Evolutionary conservation across 345 rosid species (phyloP).

Genomic region (Anastatica hierochuntica): DNA sequence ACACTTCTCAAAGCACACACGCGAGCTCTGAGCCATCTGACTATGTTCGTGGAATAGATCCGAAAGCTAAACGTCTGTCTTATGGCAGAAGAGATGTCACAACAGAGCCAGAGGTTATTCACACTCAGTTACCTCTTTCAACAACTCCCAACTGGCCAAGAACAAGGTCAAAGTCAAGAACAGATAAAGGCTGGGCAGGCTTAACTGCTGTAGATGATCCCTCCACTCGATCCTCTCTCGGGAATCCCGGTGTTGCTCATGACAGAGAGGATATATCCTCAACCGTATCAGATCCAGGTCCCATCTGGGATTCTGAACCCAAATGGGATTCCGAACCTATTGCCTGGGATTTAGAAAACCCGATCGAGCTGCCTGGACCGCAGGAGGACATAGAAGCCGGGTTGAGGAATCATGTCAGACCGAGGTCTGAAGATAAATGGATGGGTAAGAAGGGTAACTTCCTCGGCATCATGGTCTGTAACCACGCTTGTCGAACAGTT

Average conservation of each 20-base stretch:
- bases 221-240: slow-evolving; percentile 65
- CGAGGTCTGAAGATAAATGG: slow-evolving; percentile 69
- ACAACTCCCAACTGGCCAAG: slow-evolving; percentile 93
- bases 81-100: slow-evolving; percentile 60
- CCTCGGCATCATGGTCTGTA: slow-evolving; percentile 89
- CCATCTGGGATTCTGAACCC: slow-evolving; percentile 97
- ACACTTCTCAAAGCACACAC: slow-evolving; percentile 59
- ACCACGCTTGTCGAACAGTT: slow-evolving; percentile 93
- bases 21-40: slow-evolving; percentile 92
- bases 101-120: slow-evolving; percentile 84
- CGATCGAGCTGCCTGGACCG: slow-evolving; percentile 84
- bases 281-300: slow-evolving; percentile 94
- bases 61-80: slow-evolving; percentile 77
- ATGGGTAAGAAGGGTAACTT: slow-evolving; percentile 65
- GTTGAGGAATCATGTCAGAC: slow-evolving; percentile 37
- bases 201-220: slow-evolving; percentile 59
- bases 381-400: slow-evolving; percentile 62
- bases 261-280: slow-evolving; percentile 96
- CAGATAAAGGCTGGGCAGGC: slow-evolving; percentile 87
- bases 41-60: slow-evolving; percentile 87
- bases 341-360: slow-evolving; percentile 72
- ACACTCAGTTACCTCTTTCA: slow-evolving; percentile 71
- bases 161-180: slow-evolving; percentile 88
- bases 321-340: slow-evolving; percentile 74
- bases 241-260: slow-evolving; percentile 54